These are phyloP conservation scores for Hymenoscyphus scutula DNA, from an alignment of 2,329 filamentous ascomycete species.

Conservation along the genomic window DNA sequence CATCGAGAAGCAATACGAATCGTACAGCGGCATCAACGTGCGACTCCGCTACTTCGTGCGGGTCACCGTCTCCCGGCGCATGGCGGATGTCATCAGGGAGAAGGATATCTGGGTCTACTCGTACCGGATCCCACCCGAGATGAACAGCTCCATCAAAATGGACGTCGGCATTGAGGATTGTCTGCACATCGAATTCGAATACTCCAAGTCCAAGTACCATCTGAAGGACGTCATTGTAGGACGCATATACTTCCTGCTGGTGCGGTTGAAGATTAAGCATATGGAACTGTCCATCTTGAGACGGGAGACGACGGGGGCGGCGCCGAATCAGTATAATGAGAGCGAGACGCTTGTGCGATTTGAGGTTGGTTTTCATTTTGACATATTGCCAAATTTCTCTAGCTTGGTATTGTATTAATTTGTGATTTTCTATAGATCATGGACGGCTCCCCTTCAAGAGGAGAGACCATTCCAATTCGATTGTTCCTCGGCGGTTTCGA, in stretches of 20 bases:
- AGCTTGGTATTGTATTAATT: not conserved
- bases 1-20: constrained; percentile 99
- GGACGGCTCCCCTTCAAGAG: constrained; percentile 45
- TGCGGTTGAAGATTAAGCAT: constrained; percentile 98
- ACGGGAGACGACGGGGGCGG: constrained; percentile 91
- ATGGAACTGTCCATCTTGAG: constrained; percentile 99
- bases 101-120: constrained; percentile 99
- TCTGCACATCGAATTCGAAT: constrained; percentile 98
- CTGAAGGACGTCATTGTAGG: constrained; percentile 99
- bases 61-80: constrained; percentile 92
- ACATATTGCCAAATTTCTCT: not conserved
- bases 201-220: constrained; percentile 98
- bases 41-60: constrained; percentile 98
- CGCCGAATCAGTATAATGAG: constrained; percentile 99
- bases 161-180: constrained; percentile 99
- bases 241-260: constrained; percentile 95
- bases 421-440: constrained; percentile 17
- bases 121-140: constrained; percentile 96
- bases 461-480: constrained; percentile 91
- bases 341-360: constrained; percentile 97
- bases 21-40: constrained; percentile 99
- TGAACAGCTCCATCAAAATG: constrained; percentile 99
- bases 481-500: constrained; percentile 98
- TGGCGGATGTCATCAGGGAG: constrained; percentile 97
- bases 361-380: constrained; percentile 56